These are phyloP conservation scores for Rhizopogon salebrosus DNA, from an alignment of 768 basidiomycete genomes.

Conservation along the genomic window DNA sequence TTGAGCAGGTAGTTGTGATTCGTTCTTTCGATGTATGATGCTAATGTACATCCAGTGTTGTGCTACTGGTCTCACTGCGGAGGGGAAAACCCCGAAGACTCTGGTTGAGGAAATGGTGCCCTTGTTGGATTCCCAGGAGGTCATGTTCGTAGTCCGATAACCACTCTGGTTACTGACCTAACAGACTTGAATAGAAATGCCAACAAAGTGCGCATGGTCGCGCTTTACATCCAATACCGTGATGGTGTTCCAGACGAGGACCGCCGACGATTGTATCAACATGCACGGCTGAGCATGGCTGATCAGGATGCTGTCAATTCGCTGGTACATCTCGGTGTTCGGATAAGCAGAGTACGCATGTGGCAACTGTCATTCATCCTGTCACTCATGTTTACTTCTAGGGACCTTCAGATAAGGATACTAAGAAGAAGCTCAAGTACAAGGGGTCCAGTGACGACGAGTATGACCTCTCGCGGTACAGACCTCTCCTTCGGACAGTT, in stretches of 20 bases:
- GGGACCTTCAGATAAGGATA: conserved; percentile 74
- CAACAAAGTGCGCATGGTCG: conserved; percentile 95
- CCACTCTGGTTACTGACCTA: neutral
- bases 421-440: conserved; percentile 77
- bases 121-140: conserved; percentile 78
- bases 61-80: conserved; percentile 85
- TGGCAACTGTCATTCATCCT: neutral
- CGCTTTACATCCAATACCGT: conserved; percentile 88
- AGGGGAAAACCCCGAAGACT: conserved; percentile 91
- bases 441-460: conserved; percentile 78
- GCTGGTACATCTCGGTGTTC: conserved; percentile 73
- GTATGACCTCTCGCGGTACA: conserved; percentile 93
- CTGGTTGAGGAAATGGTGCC: conserved; percentile 99
- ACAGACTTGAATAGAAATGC: conserved; percentile 47
- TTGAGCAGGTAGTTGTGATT: conserved; percentile 69
- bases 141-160: conserved; percentile 52
- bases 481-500: conserved; percentile 74
- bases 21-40: neutral
- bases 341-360: conserved; percentile 69
- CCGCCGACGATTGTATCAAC: conserved; percentile 88
- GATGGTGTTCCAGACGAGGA: conserved; percentile 99
- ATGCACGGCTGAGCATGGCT: conserved; percentile 78
- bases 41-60: conserved; percentile 58
- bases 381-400: conserved; percentile 22
- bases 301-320: conserved; percentile 96